These are phyloP conservation scores for Labyrinthula sp. DNA, from an alignment of 352 stramenopile species.

Conservation along the genomic window DNA sequence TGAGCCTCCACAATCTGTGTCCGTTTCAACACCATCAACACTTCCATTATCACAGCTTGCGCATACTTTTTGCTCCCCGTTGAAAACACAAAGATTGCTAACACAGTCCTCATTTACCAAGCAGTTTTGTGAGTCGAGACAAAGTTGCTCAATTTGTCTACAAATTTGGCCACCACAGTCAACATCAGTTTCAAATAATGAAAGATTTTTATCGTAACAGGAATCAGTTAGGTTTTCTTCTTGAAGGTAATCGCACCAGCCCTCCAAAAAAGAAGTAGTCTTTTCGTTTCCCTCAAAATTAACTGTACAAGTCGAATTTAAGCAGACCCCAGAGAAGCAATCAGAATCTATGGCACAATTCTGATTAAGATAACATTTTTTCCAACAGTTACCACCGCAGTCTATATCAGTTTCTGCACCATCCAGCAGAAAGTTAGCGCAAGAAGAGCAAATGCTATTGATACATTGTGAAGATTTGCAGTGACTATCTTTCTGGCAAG, in stretches of 20 bases:
- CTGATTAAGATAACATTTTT: constrained; percentile 5
- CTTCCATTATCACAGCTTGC: constrained; percentile 7
- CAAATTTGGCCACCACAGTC: constrained; percentile 23
- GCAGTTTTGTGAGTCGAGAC: constrained; percentile 6
- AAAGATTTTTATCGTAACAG: constrained; percentile 10
- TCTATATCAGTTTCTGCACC: constrained; percentile 26
- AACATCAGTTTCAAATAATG: constrained; percentile 16
- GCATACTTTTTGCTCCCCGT: constrained; percentile 1
- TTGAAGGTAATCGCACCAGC: constrained; percentile 17
- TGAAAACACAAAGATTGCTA: constrained; percentile 9
- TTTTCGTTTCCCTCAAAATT: constrained; percentile 4
- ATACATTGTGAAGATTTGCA: constrained; percentile 13
- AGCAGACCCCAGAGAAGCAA: constrained; percentile 10
- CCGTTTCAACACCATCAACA: constrained; percentile 12
- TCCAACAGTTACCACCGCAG: constrained; percentile 12
- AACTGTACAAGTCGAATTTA: constrained; percentile 16
- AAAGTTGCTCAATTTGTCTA: constrained; percentile 3
- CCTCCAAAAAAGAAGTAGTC: constrained; percentile 9
- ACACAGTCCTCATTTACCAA: constrained; percentile 5
- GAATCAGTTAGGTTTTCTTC: constrained; percentile 4
- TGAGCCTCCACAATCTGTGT: constrained; percentile 14
- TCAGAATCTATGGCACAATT: constrained; percentile 8
- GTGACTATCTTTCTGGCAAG: constrained; percentile 4
- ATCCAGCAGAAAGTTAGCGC: constrained; percentile 28
- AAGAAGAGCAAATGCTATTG: constrained; percentile 18